A percentile compares a stretch with the other conserved stretches of the same genome.
Conservation (phyloP, 257 asterid species). For the Solanum clarkiae region DNA sequence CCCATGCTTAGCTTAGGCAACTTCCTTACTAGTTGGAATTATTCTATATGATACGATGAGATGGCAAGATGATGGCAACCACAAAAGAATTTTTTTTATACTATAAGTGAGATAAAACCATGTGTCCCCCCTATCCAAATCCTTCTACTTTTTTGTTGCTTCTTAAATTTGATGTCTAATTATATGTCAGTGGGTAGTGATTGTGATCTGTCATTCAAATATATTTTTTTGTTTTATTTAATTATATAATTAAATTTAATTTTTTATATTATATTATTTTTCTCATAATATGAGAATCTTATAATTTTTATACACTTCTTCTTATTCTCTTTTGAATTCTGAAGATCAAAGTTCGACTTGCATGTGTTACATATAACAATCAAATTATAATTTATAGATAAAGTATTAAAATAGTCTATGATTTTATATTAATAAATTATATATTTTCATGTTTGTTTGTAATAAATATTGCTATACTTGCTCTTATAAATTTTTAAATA, state of each 20-base stretch:
- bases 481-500: too few relatives aligned
- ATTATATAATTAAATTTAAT: too few relatives aligned
- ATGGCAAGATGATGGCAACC: not conserved
- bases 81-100: not conserved
- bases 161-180: not conserved
- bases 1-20: not conserved
- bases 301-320: too few relatives aligned
- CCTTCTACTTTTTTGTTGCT: not conserved
- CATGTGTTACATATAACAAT: too few relatives aligned
- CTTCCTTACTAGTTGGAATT: not conserved
- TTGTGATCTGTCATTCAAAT: not conserved
- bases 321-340: too few relatives aligned
- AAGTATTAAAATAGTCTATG: too few relatives aligned
- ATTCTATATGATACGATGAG: not conserved
- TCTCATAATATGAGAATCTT: too few relatives aligned
- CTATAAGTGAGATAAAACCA: not conserved
- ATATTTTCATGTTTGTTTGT: too few relatives aligned
- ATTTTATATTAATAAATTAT: too few relatives aligned
- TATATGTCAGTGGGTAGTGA: not conserved
- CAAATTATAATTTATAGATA: too few relatives aligned
- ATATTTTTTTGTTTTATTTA: not conserved
- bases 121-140: not conserved
- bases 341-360: too few relatives aligned
- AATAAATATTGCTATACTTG: rapidly evolving
- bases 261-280: too few relatives aligned